phyloP scores from a whole-genome alignment of 2,329 filamentous ascomycete genomes.

The Colletotrichum viniferum region DNA sequence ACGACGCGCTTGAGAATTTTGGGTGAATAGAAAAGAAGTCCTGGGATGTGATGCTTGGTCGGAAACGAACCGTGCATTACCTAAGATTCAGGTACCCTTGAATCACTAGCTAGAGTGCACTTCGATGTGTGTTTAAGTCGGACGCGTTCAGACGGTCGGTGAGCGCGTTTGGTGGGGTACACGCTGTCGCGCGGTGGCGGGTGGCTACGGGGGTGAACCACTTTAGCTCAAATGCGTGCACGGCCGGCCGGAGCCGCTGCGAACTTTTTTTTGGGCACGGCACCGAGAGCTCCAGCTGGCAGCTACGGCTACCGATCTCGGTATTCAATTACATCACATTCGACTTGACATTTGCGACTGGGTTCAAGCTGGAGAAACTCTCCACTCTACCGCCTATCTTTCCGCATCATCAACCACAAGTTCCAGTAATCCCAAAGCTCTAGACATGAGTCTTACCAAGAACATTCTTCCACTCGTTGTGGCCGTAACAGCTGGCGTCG shows the following conservation, averaged over 20 bases:
- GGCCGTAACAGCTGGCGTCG: slow-evolving; percentile 7
- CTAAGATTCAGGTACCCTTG: not conserved
- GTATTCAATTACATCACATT: not conserved
- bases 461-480: slow-evolving; percentile 6
- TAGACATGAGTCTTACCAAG: slow-evolving; percentile 1
- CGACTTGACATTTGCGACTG: not conserved
- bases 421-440: not conserved
- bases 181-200: not conserved
- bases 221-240: slow-evolving; percentile 5
- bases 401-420: not conserved
- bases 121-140: not conserved
- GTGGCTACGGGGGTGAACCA: not conserved
- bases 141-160: slow-evolving; percentile 8
- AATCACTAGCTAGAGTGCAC: not conserved
- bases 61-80: not conserved
- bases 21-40: not conserved
- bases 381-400: not conserved
- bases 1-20: not conserved
- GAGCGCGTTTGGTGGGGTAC: slow-evolving; percentile 18
- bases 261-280: not conserved
- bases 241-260: slow-evolving; percentile 2
- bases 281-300: not conserved
- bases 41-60: not conserved
- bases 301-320: not conserved
- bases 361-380: not conserved